These are phyloP conservation scores for Rhodomyrtus tomentosa DNA, from an alignment of 345 rosid genomes.

Conservation along the genomic window DNA sequence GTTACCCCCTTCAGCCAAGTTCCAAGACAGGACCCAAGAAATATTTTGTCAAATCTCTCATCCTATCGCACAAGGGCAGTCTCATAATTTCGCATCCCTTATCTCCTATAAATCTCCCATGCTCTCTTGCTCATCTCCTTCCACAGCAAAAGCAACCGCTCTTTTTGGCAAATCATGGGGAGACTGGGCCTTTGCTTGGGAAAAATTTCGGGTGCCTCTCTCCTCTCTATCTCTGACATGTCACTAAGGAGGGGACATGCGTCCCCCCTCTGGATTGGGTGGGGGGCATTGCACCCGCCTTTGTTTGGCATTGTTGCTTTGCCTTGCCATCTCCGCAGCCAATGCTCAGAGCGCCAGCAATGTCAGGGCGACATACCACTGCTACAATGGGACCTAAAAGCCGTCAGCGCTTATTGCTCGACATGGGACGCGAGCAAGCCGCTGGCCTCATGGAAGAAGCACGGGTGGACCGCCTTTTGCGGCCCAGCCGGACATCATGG, in stretches of 20 bases:
- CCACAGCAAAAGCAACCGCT: background rate
- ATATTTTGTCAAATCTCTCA: background rate
- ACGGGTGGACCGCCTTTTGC: conserved; percentile 70
- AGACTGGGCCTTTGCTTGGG: too few relatives aligned
- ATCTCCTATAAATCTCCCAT: background rate
- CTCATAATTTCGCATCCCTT: background rate
- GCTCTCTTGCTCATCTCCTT: background rate
- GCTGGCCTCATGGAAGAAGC: conserved; percentile 35
- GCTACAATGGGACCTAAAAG: conserved; percentile 43
- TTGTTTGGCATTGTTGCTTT: background rate
- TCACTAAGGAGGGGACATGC: too few relatives aligned
- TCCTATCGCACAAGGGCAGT: background rate
- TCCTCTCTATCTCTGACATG: too few relatives aligned
- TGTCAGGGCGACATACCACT: conserved; percentile 53
- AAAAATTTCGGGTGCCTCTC: too few relatives aligned
- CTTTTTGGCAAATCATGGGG: background rate
- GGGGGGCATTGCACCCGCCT: too few relatives aligned
- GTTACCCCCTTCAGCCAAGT: background rate
- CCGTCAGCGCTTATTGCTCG: conserved; percentile 47
- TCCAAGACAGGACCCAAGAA: background rate
- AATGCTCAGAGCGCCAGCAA: conserved; percentile 26
- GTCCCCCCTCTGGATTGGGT: too few relatives aligned
- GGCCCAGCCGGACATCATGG: conserved; percentile 56
- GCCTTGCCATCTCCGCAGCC: background rate
- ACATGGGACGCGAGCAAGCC: conserved; percentile 60